Percentiles rank a stretch among this genome's conserved stretches.
Evolutionary conservation across 164 flowering plant genomes (phyloP).

Genomic region (Saururus chinensis): DNA sequence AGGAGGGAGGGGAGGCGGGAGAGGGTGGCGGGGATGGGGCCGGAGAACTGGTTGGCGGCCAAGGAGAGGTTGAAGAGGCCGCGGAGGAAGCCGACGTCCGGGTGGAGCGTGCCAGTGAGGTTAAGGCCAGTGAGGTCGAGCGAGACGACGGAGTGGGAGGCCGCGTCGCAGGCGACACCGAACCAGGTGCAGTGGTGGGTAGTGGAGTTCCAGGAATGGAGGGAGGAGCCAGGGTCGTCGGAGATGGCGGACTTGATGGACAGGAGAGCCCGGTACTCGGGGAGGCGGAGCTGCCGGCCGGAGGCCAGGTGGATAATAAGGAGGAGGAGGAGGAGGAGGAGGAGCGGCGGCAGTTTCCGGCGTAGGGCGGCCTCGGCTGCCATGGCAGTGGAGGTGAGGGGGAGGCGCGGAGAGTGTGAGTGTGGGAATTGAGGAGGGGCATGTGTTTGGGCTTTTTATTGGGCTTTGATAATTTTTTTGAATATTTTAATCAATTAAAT

Average conservation of each 20-base stretch:
- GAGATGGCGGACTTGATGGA: conserved; percentile 53
- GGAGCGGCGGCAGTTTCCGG: conserved; percentile 9
- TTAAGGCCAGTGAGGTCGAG: conserved; percentile 51
- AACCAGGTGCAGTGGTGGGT: conserved; percentile 58
- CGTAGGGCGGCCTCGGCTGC: background rate
- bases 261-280: conserved; percentile 55
- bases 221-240: conserved; percentile 39
- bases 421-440: conserved; percentile 3
- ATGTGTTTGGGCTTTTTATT: background rate
- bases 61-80: conserved; percentile 43
- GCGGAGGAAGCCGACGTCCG: conserved; percentile 38
- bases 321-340: conserved; percentile 15
- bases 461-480: too few relatives aligned
- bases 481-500: too few relatives aligned
- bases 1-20: conserved; percentile 36
- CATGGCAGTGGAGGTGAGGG: background rate
- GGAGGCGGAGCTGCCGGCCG: conserved; percentile 17
- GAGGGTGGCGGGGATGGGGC: conserved; percentile 49
- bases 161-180: conserved; percentile 53
- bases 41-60: conserved; percentile 48
- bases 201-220: conserved; percentile 46
- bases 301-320: conserved; percentile 6
- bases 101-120: conserved; percentile 57
- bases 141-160: conserved; percentile 35
- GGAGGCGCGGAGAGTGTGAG: conserved; percentile 1